Evolutionary conservation across 805 yeast species (phyloP).

Genomic region (Saccharomycopsis selenospora): DNA sequence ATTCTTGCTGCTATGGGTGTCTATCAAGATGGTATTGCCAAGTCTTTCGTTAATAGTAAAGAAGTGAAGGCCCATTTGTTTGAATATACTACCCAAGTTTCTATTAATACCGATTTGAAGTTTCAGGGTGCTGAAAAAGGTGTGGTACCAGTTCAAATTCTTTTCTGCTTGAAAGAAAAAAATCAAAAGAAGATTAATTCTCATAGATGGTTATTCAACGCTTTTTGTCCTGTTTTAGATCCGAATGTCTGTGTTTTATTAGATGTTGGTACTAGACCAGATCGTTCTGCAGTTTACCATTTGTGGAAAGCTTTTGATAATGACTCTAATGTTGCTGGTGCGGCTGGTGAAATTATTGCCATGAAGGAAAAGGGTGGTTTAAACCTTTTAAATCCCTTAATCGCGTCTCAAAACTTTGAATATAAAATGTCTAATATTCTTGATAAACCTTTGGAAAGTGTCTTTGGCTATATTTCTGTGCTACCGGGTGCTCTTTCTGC

Average conservation of each 20-base stretch:
- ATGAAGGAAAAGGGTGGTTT: constrained; percentile 87
- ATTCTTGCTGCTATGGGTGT: constrained; percentile 91
- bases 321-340: constrained; percentile 97
- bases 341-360: constrained; percentile 95
- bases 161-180: constrained; percentile 87
- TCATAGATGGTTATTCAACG: constrained; percentile 96
- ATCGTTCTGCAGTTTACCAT: constrained; percentile 78
- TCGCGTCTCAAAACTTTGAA: constrained; percentile 94
- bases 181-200: constrained; percentile 93
- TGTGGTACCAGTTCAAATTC: constrained; percentile 87
- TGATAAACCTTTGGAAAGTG: constrained; percentile 89
- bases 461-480: constrained; percentile 88
- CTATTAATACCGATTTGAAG: constrained; percentile 81
- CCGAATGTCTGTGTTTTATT: constrained; percentile 85
- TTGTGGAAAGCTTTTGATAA: constrained; percentile 96
- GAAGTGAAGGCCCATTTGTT: constrained; percentile 90
- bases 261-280: constrained; percentile 98
- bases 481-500: constrained; percentile 96
- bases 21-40: constrained; percentile 95
- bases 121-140: constrained; percentile 88
- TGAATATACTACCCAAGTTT: constrained; percentile 93
- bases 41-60: constrained; percentile 85
- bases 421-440: constrained; percentile 94
- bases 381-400: constrained; percentile 80
- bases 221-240: constrained; percentile 82